A percentile compares a stretch with the other conserved stretches of the same genome.
These are phyloP conservation scores for Solanum clarkiae DNA, from an alignment of 257 asterid species.

Conservation along the genomic window DNA sequence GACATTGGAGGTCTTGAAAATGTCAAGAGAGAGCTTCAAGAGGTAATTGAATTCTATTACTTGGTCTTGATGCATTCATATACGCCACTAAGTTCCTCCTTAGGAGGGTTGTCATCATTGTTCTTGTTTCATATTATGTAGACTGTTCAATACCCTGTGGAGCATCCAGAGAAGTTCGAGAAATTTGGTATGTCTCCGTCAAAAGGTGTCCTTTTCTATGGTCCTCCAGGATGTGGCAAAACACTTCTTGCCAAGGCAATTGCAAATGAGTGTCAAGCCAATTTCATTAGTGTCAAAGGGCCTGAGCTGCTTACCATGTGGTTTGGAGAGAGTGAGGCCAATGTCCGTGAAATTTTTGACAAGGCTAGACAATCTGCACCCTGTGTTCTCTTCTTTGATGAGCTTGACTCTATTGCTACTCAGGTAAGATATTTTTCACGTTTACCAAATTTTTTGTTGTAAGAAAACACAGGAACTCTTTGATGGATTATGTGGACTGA, in stretches of 20 bases:
- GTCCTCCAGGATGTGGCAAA: conserved; percentile 71
- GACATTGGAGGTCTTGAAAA: conserved; percentile 38
- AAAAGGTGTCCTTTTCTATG: conserved; percentile 58
- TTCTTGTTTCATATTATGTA: conserved; percentile 1
- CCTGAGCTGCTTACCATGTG: conserved; percentile 66
- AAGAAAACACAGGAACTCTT: no score
- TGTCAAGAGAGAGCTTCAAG: conserved; percentile 44
- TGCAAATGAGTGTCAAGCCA: conserved; percentile 63
- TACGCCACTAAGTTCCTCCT: not conserved
- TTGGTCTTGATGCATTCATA: not conserved
- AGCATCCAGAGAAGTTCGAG: conserved; percentile 58
- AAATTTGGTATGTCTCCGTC: conserved; percentile 67
- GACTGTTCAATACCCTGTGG: conserved; percentile 67
- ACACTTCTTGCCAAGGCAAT: conserved; percentile 59
- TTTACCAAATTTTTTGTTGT: not conserved
- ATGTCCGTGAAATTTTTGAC: conserved; percentile 59
- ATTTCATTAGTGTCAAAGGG: conserved; percentile 52
- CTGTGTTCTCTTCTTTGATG: conserved; percentile 53
- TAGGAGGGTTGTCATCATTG: not conserved
- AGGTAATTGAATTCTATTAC: conserved; percentile 10
- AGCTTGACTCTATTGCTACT: conserved; percentile 50
- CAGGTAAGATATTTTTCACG: conserved; percentile 16
- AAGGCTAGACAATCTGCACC: conserved; percentile 58
- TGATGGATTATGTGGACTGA: not conserved
- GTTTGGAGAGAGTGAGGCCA: conserved; percentile 70